Conservation (phyloP, 768 basidiomycete species). For the Ephemerocybe angulata region DNA sequence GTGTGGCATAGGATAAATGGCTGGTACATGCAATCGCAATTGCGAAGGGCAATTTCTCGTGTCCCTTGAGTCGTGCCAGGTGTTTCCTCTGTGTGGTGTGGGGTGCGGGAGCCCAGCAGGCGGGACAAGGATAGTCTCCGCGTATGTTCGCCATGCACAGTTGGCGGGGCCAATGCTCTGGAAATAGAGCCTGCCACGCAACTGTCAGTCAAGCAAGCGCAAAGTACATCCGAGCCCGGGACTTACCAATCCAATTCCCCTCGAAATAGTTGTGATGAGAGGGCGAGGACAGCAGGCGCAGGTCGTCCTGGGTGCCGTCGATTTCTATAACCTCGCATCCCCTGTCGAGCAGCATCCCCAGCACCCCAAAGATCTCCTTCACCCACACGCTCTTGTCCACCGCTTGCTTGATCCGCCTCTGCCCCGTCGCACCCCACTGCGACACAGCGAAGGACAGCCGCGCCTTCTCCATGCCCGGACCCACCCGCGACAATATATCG, state of each 20-base stretch:
- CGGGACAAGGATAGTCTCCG: background rate
- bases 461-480: background rate
- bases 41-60: background rate
- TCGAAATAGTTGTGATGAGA: slow-evolving; percentile 1
- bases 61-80: background rate
- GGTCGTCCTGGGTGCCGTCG: background rate
- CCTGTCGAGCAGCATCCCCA: background rate
- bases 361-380: background rate
- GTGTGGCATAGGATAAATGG: background rate
- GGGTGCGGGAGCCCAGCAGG: background rate
- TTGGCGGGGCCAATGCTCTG: background rate
- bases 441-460: background rate
- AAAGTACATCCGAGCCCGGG: background rate
- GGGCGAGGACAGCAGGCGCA: background rate
- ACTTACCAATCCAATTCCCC: background rate
- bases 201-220: background rate
- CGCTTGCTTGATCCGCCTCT: background rate
- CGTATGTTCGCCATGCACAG: background rate
- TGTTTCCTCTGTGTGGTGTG: background rate
- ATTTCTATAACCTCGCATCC: background rate
- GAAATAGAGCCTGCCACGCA: background rate
- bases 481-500: background rate
- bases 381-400: background rate
- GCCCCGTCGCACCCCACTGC: background rate
- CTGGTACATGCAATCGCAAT: slow-evolving; percentile 1